These are phyloP conservation scores for Cerioporus squamosus DNA, from an alignment of 1,284 basidiomycete genomes.

Conservation along the genomic window DNA sequence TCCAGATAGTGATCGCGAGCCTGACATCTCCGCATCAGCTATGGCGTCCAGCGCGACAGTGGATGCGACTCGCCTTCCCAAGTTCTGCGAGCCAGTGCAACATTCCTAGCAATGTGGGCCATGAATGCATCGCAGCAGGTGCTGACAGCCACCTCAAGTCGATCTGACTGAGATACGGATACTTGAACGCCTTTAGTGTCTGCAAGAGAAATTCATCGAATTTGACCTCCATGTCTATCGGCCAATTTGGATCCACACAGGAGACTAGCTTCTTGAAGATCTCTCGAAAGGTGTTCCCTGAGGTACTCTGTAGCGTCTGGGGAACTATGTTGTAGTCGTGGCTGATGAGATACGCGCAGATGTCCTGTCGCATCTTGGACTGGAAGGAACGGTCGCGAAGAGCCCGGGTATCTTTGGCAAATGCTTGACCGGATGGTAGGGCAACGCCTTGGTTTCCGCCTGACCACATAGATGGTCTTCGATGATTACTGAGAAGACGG, in stretches of 20 bases:
- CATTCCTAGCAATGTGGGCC: slow-evolving; percentile 82
- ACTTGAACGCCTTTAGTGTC: slow-evolving; percentile 73
- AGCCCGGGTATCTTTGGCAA: slow-evolving; percentile 71
- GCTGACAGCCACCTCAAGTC: slow-evolving; percentile 85
- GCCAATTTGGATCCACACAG: slow-evolving; percentile 72
- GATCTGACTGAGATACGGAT: slow-evolving; percentile 75
- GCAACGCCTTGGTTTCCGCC: slow-evolving; percentile 50
- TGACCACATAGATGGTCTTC: slow-evolving; percentile 71
- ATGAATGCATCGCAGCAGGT: slow-evolving; percentile 83
- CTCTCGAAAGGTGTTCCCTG: slow-evolving; percentile 79
- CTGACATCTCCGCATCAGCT: slow-evolving; percentile 18
- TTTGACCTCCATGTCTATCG: slow-evolving; percentile 56
- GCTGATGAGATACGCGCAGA: slow-evolving; percentile 67
- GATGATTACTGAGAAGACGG: slow-evolving; percentile 48
- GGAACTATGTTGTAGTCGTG: slow-evolving; percentile 69
- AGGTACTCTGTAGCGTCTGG: slow-evolving; percentile 72
- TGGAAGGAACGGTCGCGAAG: slow-evolving; percentile 77
- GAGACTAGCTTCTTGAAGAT: slow-evolving; percentile 82
- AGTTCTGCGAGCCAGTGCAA: slow-evolving; percentile 88
- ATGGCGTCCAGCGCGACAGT: background rate
- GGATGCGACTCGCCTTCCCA: slow-evolving; percentile 60
- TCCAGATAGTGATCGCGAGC: slow-evolving; percentile 56
- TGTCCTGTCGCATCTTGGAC: slow-evolving; percentile 73
- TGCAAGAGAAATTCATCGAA: slow-evolving; percentile 85
- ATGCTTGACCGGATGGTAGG: slow-evolving; percentile 51